Evolutionary conservation across 306 rosid genomes (phyloP).

Genomic region (Acacia acuminata): DNA sequence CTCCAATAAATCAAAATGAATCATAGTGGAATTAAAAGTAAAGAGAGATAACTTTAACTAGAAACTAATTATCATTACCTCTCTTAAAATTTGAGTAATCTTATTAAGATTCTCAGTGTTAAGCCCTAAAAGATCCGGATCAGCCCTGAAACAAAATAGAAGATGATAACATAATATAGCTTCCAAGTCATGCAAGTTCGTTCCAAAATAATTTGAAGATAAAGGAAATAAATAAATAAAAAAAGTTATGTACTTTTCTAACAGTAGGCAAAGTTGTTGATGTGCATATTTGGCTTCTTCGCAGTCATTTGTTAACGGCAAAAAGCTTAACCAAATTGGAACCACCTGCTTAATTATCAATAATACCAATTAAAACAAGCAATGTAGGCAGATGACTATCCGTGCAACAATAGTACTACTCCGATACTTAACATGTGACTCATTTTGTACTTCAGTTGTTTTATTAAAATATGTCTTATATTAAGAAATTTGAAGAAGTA

Average conservation of each 20-base stretch:
- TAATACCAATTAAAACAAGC: neutral
- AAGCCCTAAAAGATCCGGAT: slow-evolving; percentile 33
- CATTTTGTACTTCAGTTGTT: too few relatives aligned
- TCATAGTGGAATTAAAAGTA: neutral
- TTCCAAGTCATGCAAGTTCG: neutral
- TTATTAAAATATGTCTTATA: too few relatives aligned
- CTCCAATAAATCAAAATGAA: neutral
- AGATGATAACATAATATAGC: neutral
- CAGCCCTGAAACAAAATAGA: slow-evolving; percentile 15
- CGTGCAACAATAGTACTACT: too few relatives aligned
- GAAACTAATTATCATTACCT: slow-evolving; percentile 18
- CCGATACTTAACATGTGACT: too few relatives aligned
- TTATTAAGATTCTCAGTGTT: slow-evolving; percentile 20
- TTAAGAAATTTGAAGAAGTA: too few relatives aligned
- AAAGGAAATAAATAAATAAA: neutral
- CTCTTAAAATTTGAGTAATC: neutral
- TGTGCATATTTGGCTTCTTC: slow-evolving; percentile 27
- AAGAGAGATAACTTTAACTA: neutral
- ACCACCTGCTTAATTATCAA: slow-evolving; percentile 24
- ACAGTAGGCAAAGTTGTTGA: slow-evolving; percentile 8
- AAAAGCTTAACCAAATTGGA: slow-evolving; percentile 29
- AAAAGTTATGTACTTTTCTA: slow-evolving; percentile 13
- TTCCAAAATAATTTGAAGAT: slow-evolving; percentile 16
- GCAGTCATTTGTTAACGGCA: slow-evolving; percentile 23
- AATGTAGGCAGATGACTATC: too few relatives aligned